These are phyloP conservation scores for Aspergillus asperescens DNA, from an alignment of 495 filamentous ascomycete genomes.

Conservation along the genomic window DNA sequence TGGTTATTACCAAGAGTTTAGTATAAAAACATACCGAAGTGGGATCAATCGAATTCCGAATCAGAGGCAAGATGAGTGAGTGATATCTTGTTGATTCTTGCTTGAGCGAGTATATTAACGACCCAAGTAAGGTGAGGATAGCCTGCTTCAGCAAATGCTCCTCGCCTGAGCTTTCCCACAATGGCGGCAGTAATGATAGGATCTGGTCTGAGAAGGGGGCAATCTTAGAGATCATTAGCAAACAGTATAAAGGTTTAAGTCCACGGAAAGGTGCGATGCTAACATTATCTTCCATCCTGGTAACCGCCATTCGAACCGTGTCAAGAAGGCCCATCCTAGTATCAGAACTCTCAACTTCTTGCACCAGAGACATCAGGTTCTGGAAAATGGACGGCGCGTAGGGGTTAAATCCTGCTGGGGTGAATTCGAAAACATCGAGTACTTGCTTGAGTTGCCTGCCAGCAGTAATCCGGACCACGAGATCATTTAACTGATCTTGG, in stretches of 20 bases:
- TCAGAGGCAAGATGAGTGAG: slow-evolving; percentile 66
- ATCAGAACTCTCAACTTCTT: slow-evolving; percentile 77
- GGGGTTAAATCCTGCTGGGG: slow-evolving; percentile 60
- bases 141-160: slow-evolving; percentile 89
- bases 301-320: slow-evolving; percentile 73
- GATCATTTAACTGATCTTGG: slow-evolving; percentile 74
- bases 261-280: slow-evolving; percentile 12
- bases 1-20: background rate
- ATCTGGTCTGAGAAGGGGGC: slow-evolving; percentile 73
- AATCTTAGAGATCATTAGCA: slow-evolving; percentile 39
- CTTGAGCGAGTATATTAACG: slow-evolving; percentile 74
- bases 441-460: slow-evolving; percentile 75
- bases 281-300: slow-evolving; percentile 71
- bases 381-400: slow-evolving; percentile 65
- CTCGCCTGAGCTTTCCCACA: slow-evolving; percentile 78
- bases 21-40: slow-evolving; percentile 52
- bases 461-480: slow-evolving; percentile 86
- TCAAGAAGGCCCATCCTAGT: slow-evolving; percentile 82
- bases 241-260: background rate
- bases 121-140: slow-evolving; percentile 74
- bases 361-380: slow-evolving; percentile 65
- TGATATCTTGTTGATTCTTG: slow-evolving; percentile 68
- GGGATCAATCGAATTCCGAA: slow-evolving; percentile 69
- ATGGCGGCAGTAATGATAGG: slow-evolving; percentile 67
- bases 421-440: slow-evolving; percentile 80